These are phyloP conservation scores for Eimeria tenella DNA, from an alignment of 169 alveolate species.

Conservation along the genomic window DNA sequence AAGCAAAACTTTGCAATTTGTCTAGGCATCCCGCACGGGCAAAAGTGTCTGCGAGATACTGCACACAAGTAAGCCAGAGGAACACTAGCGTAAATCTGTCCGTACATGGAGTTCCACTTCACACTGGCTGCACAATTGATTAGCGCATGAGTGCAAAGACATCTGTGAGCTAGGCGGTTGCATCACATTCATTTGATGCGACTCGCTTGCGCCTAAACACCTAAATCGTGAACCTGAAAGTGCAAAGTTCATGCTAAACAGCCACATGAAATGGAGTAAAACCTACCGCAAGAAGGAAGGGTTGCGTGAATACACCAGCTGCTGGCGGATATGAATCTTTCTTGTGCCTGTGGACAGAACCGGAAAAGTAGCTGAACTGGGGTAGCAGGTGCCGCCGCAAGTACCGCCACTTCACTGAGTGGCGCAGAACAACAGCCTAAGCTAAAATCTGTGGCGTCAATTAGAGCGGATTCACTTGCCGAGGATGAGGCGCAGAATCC, in stretches of 20 bases:
- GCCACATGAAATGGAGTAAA: no score
- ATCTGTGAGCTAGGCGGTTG: no score
- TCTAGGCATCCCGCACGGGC: conserved; percentile 68
- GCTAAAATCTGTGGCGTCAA: no score
- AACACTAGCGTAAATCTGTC: background rate
- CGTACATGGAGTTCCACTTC: no score
- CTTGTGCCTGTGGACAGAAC: conserved; percentile 33
- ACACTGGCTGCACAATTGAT: no score
- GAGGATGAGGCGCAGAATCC: conserved; percentile 83
- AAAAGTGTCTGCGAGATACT: conserved; percentile 79
- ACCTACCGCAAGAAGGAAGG: conserved; percentile 76
- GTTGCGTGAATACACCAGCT: conserved; percentile 81
- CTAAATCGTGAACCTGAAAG: background rate
- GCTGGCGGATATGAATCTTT: conserved; percentile 76
- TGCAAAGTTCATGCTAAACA: no score
- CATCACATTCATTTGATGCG: no score
- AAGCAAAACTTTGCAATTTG: conserved; percentile 72
- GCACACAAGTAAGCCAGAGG: background rate
- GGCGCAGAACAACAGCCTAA: no score
- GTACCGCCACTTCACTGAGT: no score
- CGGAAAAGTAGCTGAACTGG: background rate
- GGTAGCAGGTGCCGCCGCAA: no score
- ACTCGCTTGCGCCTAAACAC: background rate
- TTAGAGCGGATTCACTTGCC: background rate
- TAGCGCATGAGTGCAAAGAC: no score